phyloP scores from a whole-genome alignment of 2,329 filamentous ascomycete genomes.

The Talaromyces sp. region DNA sequence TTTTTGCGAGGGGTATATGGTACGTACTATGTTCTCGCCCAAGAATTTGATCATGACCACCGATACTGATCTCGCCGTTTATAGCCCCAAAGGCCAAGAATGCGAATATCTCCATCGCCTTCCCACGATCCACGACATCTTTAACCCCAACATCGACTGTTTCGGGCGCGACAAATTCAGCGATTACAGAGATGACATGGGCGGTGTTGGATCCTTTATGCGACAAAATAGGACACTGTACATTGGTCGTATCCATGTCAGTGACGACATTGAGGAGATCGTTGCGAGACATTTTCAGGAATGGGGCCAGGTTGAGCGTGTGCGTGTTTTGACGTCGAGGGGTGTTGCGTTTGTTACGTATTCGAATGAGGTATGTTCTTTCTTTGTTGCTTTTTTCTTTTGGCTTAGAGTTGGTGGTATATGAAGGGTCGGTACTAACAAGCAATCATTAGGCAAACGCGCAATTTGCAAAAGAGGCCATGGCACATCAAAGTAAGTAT shows the following conservation, averaged over 20 bases:
- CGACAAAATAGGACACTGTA: conserved; percentile 92
- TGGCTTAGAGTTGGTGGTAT: not conserved
- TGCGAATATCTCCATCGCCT: conserved; percentile 92
- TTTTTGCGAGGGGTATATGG: conserved; percentile 77
- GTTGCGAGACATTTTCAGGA: conserved; percentile 93
- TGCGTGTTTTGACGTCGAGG: conserved; percentile 78
- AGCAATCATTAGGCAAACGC: conserved; percentile 57
- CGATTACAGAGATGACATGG: conserved; percentile 96
- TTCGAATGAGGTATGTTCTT: conserved; percentile 59
- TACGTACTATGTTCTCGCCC: not conserved
- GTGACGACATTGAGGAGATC: conserved; percentile 94
- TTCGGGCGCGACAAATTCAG: conserved; percentile 90
- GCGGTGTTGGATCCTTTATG: conserved; percentile 90
- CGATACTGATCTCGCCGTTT: not conserved
- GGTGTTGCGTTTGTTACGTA: conserved; percentile 97
- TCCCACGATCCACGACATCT: conserved; percentile 81
- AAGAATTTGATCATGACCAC: not conserved
- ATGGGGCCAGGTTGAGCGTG: conserved; percentile 89
- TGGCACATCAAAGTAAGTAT: conserved; percentile 74
- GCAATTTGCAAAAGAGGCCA: conserved; percentile 89
- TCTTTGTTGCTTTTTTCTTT: too few relatives aligned
- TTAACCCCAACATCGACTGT: conserved; percentile 90
- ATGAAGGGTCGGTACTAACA: not conserved
- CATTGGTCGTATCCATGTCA: conserved; percentile 88
- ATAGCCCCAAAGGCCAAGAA: conserved; percentile 72